phyloP scores from a whole-genome alignment of 2,329 filamentous ascomycete genomes.

The Setomelanomma holmii region DNA sequence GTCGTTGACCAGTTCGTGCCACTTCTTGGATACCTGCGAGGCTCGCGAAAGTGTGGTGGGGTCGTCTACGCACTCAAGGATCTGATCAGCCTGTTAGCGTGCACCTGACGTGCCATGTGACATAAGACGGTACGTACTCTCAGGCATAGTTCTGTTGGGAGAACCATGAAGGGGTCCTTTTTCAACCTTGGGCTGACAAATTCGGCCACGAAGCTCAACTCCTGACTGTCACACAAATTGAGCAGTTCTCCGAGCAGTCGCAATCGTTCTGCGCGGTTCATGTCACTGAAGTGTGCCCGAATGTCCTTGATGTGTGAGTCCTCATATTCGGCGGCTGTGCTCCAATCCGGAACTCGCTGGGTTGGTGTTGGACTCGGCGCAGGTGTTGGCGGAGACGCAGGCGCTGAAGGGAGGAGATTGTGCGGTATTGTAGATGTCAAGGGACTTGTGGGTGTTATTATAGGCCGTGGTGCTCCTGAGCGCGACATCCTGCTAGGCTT shows the following conservation, averaged over 20 bases:
- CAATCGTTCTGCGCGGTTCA: conserved; percentile 77
- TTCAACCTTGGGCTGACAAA: conserved; percentile 94
- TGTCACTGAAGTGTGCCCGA: conserved; percentile 78
- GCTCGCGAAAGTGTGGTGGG: conserved; percentile 91
- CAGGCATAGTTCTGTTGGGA: conserved; percentile 92
- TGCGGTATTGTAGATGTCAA: conserved; percentile 60
- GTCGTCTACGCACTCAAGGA: conserved; percentile 96
- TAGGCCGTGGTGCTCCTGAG: conserved; percentile 52
- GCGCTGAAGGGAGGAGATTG: conserved; percentile 69
- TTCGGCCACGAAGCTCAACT: conserved; percentile 94
- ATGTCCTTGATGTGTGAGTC: conserved; percentile 83
- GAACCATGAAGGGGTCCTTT: conserved; percentile 91
- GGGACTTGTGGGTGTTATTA: conserved; percentile 60
- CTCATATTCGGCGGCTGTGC: conserved; percentile 78
- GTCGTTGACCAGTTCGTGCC: conserved; percentile 91
- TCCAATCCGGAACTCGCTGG: conserved; percentile 74
- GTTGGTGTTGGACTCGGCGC: conserved; percentile 71
- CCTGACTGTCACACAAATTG: conserved; percentile 92
- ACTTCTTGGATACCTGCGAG: conserved; percentile 93
- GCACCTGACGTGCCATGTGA: conserved; percentile 12
- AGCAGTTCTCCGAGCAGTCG: conserved; percentile 85
- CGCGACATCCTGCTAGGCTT: conserved; percentile 51
- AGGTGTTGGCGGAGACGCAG: conserved; percentile 71
- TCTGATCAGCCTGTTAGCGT: conserved; percentile 59
- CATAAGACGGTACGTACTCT: conserved; percentile 64